These are phyloP conservation scores for Saccharomyces jurei DNA, from an alignment of 805 yeast species.

Conservation along the genomic window DNA sequence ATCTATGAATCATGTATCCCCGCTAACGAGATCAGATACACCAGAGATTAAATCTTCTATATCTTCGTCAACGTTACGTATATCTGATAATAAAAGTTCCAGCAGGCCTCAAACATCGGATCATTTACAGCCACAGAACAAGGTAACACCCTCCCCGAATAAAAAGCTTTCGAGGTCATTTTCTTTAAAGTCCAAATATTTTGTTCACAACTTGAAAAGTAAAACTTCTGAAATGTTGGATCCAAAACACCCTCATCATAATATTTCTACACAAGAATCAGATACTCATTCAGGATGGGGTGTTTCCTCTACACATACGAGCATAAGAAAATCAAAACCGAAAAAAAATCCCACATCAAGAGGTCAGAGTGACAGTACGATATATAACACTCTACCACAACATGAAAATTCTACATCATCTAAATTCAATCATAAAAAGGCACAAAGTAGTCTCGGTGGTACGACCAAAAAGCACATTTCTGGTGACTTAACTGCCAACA, in stretches of 20 bases:
- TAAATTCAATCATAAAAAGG: conserved; percentile 6
- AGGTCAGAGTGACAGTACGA: conserved; percentile 26
- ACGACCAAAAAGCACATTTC: not conserved
- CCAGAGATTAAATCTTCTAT: not conserved
- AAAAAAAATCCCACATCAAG: conserved; percentile 6
- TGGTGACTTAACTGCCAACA: not conserved
- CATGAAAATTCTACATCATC: not conserved
- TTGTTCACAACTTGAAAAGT: conserved; percentile 19
- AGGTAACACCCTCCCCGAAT: not conserved
- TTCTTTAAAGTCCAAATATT: conserved; percentile 27
- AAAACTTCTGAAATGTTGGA: not conserved
- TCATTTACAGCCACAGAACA: not conserved
- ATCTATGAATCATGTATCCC: not conserved
- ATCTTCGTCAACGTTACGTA: not conserved
- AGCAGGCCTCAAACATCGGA: not conserved
- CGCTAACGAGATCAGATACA: not conserved
- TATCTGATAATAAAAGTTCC: not conserved
- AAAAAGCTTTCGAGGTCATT: conserved; percentile 27
- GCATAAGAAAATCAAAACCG: not conserved
- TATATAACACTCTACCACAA: conserved; percentile 6
- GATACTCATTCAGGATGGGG: conserved; percentile 33
- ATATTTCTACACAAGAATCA: conserved; percentile 1
- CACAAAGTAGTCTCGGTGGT: conserved; percentile 10
- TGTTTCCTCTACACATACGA: conserved; percentile 10
- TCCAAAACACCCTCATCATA: not conserved